Evolutionary conservation across 2,329 filamentous ascomycete species (phyloP), one percentile per base, ranked within the genome.

Genomic region (Talaromyces sp.): DNA sequence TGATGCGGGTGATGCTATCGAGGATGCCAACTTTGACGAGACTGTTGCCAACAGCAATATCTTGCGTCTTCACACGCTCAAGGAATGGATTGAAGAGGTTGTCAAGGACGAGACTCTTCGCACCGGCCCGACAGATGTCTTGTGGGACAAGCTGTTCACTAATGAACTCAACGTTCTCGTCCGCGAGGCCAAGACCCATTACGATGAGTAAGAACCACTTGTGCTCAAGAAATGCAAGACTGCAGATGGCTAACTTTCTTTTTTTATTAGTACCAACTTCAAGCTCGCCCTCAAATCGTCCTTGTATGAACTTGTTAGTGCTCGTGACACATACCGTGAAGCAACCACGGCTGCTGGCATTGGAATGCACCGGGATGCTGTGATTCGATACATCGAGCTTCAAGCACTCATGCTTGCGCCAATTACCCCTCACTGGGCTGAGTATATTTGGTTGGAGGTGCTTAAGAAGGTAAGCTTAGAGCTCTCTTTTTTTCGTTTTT

Each of bases 11-110:
- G 94, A 99, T 70, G 91, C 90, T 65, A 92, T 97, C 63, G 89
- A 91, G 64, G 94, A 99, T 75, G 92, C 93, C 68, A 99, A 99
- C 81, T 96, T 99, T 66, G 94, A 97, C 70, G 94, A 99, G 79
- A 86, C 89, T 59, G 92, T 97, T 43, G 94, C 94, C 46, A 94
- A 97, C 77, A 90, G 88, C 73, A 92, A 88, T 71, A 95, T 97
- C 69, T 82, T 97, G 64, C 88, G 92, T 69, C 84, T 97, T 57
- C 92, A 86, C 70, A 88, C 85, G 70, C 81, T 95, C 57, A 87
- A 91, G 72, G 90, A 96, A 74, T 97, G 93, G 93, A 92, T 90
- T 64, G 91, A 97, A 76, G 91, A 96, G 70, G 84, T 90, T 69
- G 78, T 89, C 59, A 85, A 87, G 67, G 88, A 93, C 61, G 81